These are phyloP conservation scores for Truncatella angustata DNA, from an alignment of 2,329 filamentous ascomycete species.

Conservation along the genomic window DNA sequence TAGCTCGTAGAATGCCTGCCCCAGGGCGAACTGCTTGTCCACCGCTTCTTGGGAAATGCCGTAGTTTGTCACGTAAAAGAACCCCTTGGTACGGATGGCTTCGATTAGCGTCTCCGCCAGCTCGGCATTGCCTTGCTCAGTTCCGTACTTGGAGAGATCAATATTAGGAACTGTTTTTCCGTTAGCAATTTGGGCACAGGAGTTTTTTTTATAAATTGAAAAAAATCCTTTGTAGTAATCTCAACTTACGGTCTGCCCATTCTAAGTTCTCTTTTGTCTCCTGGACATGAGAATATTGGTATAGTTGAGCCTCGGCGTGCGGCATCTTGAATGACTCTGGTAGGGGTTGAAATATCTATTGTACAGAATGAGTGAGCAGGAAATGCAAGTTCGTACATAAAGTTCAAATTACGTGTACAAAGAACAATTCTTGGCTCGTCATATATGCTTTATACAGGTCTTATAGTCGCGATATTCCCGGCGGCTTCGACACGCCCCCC, in stretches of 20 bases:
- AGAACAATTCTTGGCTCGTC: background rate
- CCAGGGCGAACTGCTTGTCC: conserved; percentile 58
- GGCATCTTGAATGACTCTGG: conserved; percentile 27
- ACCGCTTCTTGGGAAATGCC: conserved; percentile 57
- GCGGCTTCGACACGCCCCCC: background rate
- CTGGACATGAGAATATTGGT: conserved; percentile 33
- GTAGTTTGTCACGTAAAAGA: conserved; percentile 64
- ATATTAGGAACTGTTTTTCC: conserved; percentile 32
- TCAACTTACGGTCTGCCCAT: conserved; percentile 33
- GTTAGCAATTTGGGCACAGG: background rate
- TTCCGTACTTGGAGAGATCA: conserved; percentile 33
- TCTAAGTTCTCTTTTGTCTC: conserved; percentile 35
- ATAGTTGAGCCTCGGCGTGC: conserved; percentile 26
- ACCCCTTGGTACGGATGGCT: conserved; percentile 39
- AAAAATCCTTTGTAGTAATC: no score
- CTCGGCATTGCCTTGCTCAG: conserved; percentile 25
- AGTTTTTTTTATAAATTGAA: background rate
- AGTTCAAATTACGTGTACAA: background rate
- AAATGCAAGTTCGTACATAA: background rate
- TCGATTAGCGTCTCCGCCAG: conserved; percentile 29
- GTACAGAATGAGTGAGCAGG: background rate
- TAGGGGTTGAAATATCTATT: background rate
- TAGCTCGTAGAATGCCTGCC: conserved; percentile 54
- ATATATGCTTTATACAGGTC: background rate
- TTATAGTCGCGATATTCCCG: background rate